phyloP scores from a whole-genome alignment of 2,329 filamentous ascomycete genomes.

The Stachybotrys chartarum region DNA sequence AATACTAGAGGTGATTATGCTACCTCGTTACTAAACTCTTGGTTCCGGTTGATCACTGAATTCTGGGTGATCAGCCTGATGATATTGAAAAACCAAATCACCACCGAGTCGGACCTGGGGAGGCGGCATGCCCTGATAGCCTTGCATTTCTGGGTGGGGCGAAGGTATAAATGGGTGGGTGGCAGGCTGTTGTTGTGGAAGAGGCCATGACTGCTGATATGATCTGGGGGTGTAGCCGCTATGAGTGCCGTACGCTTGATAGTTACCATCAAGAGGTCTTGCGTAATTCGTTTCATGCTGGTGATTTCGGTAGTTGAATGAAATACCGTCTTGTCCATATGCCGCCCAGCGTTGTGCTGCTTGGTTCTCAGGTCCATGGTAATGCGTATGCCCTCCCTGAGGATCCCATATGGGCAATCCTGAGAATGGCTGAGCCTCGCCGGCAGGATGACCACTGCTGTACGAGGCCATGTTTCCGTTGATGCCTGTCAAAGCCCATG shows the following conservation, averaged over 20 bases:
- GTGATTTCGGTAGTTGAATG: background rate
- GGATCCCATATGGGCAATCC: conserved; percentile 20
- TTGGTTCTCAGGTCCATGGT: conserved; percentile 16
- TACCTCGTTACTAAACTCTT: background rate
- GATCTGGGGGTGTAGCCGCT: background rate
- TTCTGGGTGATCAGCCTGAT: background rate
- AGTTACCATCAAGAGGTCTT: background rate
- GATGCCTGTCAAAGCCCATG: conserved; percentile 75
- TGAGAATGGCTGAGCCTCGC: conserved; percentile 50
- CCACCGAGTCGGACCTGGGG: background rate
- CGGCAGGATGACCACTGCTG: conserved; percentile 52
- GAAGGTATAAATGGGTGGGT: background rate
- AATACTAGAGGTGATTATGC: background rate
- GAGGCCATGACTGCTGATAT: background rate
- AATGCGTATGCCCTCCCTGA: conserved; percentile 7
- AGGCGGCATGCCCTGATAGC: background rate
- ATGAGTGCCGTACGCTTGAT: background rate
- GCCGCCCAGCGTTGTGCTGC: conserved; percentile 13
- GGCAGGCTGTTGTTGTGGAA: background rate
- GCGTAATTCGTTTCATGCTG: background rate
- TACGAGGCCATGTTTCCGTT: conserved; percentile 66
- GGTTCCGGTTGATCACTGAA: background rate
- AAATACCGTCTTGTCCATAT: background rate
- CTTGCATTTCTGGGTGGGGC: background rate
- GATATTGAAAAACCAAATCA: background rate